Evolutionary conservation across 345 rosid genomes (phyloP), one percentile per base, ranked within the genome.

Genomic region (Salix brachista): DNA sequence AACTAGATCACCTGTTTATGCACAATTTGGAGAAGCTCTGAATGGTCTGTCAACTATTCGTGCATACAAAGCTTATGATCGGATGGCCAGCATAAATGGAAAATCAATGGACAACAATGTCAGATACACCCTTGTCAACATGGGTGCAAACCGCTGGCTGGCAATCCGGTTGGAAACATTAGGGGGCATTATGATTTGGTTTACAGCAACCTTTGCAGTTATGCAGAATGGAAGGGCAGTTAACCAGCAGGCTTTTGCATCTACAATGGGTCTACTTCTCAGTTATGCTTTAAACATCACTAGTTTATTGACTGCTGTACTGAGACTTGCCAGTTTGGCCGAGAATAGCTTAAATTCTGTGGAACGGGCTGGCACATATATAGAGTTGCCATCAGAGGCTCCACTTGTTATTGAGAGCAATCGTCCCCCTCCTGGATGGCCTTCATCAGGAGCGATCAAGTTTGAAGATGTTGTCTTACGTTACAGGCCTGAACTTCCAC

Each of bases 391-490:
- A 75, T 88, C 96, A 36, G 99, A 96, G 83, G 98, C 98, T 78
- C 97, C 97, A 41, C 84, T 84, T 54, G 42, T 93, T 71, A 82
- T 93, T 73, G 95, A 96, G 85, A 88, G 79, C 79, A 92, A 90
- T 83, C 95, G 97, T 10, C 99, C 99, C 28, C 98, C 99, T 84
- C 97, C 98, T 2, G 98, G 89, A 65, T 96, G 99, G 99, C 99
- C 99, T 64, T 96, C 99, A 62, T 92, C 99, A 41, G 99, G 99
- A 73, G 87, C 97, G 39, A 91, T 96, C 46, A 91, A 84, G 83
- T 96, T 96, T 69, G 97, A 92, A 81, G 93, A 91, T 75, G 98
- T 92, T 81, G 90, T 96, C 86, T 88, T 96, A 41, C 97, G 99
- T 23, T 96, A 96, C 77, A 89, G 99, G 80, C 91, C 93, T 65